A percentile compares a stretch with the other conserved stretches of the same genome.
Evolutionary conservation across 2,329 filamentous ascomycete species (phyloP).

Genomic region (Pseudogymnoascus verrucosus): DNA sequence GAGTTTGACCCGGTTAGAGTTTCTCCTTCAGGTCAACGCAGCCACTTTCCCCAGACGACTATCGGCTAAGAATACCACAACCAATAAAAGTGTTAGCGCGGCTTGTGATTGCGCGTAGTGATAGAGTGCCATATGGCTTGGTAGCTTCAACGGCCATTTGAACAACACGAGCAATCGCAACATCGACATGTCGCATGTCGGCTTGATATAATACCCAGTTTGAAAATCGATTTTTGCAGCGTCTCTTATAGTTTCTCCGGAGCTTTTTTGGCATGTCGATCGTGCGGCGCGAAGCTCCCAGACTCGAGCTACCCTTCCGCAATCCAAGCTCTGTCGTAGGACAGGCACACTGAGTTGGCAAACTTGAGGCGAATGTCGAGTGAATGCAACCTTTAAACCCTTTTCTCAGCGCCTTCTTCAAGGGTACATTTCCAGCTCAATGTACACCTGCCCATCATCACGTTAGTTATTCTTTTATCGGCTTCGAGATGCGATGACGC

Average conservation of each 20-base stretch:
- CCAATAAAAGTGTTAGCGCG: slow-evolving; percentile 5
- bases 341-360: not conserved
- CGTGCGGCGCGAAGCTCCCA: slow-evolving; percentile 6
- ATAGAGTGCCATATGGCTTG: slow-evolving; percentile 5
- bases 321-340: slow-evolving; percentile 6
- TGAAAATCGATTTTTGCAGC: not conserved
- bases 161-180: slow-evolving; percentile 7
- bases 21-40: not conserved
- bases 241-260: not conserved
- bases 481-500: slow-evolving; percentile 12
- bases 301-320: not conserved
- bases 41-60: slow-evolving; percentile 4
- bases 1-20: not conserved
- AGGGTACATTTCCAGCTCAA: slow-evolving; percentile 84
- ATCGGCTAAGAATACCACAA: slow-evolving; percentile 7
- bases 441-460: slow-evolving; percentile 88
- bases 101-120: slow-evolving; percentile 8
- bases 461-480: slow-evolving; percentile 35
- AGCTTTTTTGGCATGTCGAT: slow-evolving; percentile 7
- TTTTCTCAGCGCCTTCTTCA: slow-evolving; percentile 97
- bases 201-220: slow-evolving; percentile 8
- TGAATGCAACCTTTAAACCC: slow-evolving; percentile 99
- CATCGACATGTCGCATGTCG: slow-evolving; percentile 5
- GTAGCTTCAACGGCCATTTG: not conserved
- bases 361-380: slow-evolving; percentile 24